A percentile compares a stretch with the other conserved stretches of the same genome.
These are phyloP conservation scores for Conticribra guillardii DNA, from an alignment of 108 stramenopile genomes.

Conservation along the genomic window DNA sequence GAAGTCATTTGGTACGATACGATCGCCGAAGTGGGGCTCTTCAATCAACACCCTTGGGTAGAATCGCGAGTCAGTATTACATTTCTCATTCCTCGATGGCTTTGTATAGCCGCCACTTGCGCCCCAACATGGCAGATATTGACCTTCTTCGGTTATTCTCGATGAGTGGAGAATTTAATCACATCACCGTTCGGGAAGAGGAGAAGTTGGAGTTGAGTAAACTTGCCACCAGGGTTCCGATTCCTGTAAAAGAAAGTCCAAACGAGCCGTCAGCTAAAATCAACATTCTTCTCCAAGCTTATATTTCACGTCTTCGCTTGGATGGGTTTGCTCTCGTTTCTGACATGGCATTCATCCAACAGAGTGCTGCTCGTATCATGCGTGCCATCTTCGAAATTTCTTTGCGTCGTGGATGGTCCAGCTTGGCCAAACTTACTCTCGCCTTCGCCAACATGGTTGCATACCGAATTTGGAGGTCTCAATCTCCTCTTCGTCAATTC, in stretches of 20 bases:
- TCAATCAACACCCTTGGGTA: constrained; percentile 93
- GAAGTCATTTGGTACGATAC: constrained; percentile 91
- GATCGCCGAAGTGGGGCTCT: constrained; percentile 93
- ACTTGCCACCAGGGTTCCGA: constrained; percentile 95
- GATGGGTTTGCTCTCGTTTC: constrained; percentile 98
- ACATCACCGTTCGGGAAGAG: constrained; percentile 96
- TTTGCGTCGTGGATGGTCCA: constrained; percentile 93
- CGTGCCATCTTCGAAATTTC: constrained; percentile 97
- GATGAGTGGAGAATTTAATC: constrained; percentile 95
- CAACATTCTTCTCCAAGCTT: constrained; percentile 98
- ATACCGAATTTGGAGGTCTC: constrained; percentile 93
- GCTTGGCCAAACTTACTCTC: constrained; percentile 89
- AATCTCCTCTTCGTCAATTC: constrained; percentile 97
- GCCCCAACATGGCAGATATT: constrained; percentile 97
- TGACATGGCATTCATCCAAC: constrained; percentile 99
- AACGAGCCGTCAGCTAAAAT: constrained; percentile 96
- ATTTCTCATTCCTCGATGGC: constrained; percentile 97
- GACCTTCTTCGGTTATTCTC: constrained; percentile 96
- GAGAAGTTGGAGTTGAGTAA: constrained; percentile 97
- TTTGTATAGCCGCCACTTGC: constrained; percentile 93
- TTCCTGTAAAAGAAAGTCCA: constrained; percentile 97
- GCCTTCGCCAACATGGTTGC: constrained; percentile 96
- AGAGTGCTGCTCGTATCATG: constrained; percentile 96
- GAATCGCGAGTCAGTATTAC: constrained; percentile 98
- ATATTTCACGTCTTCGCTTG: constrained; percentile 95